Conservation (phyloP, 2,329 filamentous ascomycete genomes). For the Paraphaeosphaeria sporulosa region DNA sequence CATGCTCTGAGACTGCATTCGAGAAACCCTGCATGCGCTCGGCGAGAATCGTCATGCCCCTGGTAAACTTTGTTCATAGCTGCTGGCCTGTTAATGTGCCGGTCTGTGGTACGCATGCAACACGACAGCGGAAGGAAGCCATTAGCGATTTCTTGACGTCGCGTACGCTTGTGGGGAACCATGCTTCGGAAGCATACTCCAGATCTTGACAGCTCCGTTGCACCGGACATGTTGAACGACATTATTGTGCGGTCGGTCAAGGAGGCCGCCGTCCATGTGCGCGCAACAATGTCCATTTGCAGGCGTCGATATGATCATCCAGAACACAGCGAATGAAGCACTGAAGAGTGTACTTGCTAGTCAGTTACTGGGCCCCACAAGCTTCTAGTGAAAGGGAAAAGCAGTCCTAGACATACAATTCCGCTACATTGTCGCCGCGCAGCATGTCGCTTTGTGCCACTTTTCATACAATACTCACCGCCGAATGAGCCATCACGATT, state of each 20-base stretch:
- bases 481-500: slow-evolving; percentile 7
- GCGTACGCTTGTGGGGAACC: slow-evolving; percentile 10
- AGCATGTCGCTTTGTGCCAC: background rate
- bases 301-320: slow-evolving; percentile 5
- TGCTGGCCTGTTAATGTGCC: background rate
- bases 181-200: slow-evolving; percentile 15
- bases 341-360: background rate
- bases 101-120: background rate
- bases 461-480: slow-evolving; percentile 12
- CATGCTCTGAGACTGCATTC: background rate
- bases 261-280: background rate
- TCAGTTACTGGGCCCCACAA: background rate
- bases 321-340: slow-evolving; percentile 1
- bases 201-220: slow-evolving; percentile 28
- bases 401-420: background rate
- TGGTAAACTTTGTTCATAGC: background rate
- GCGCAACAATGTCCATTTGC: background rate
- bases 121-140: slow-evolving; percentile 16
- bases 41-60: background rate
- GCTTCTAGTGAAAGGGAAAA: background rate
- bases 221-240: slow-evolving; percentile 8
- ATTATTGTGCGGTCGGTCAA: background rate
- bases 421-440: background rate
- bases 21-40: background rate
- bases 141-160: slow-evolving; percentile 6